Conservation (phyloP, 768 basidiomycete species). For the Tricholomella constricta region DNA sequence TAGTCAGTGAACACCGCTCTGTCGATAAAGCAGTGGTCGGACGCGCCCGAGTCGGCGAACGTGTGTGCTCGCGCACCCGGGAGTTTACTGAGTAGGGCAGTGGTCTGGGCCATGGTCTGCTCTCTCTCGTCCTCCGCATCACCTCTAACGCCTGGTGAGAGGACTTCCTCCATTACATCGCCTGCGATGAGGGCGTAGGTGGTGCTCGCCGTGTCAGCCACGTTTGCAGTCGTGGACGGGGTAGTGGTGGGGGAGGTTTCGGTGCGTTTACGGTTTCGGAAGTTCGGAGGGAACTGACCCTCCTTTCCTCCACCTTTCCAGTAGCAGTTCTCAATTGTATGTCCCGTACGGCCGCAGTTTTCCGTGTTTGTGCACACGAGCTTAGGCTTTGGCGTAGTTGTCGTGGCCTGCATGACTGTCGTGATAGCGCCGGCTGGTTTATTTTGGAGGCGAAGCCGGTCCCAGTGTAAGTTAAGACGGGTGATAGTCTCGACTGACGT, state of each 20-base stretch:
- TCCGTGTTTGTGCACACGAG: conserved; percentile 18
- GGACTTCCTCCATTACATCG: too few relatives aligned
- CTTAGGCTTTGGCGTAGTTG: neutral
- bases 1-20: conserved; percentile 17
- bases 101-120: neutral
- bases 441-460: neutral
- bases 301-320: conserved; percentile 36
- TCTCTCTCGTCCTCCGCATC: too few relatives aligned
- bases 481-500: conserved; percentile 9
- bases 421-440: neutral
- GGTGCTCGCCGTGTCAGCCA: neutral
- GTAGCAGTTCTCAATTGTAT: conserved; percentile 31
- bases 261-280: conserved; percentile 10
- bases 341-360: conserved; percentile 27
- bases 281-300: conserved; percentile 32
- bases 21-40: conserved; percentile 25
- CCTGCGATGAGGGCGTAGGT: too few relatives aligned
- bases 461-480: neutral
- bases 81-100: neutral
- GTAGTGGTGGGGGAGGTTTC: neutral
- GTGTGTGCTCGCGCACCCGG: too few relatives aligned
- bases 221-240: neutral
- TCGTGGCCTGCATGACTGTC: neutral
- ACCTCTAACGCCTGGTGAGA: too few relatives aligned
- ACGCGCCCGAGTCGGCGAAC: conserved; percentile 21